Base-by-base conservation (phyloP, 371 early-diverging fungal species). In the Enterospora canceri region DNA sequence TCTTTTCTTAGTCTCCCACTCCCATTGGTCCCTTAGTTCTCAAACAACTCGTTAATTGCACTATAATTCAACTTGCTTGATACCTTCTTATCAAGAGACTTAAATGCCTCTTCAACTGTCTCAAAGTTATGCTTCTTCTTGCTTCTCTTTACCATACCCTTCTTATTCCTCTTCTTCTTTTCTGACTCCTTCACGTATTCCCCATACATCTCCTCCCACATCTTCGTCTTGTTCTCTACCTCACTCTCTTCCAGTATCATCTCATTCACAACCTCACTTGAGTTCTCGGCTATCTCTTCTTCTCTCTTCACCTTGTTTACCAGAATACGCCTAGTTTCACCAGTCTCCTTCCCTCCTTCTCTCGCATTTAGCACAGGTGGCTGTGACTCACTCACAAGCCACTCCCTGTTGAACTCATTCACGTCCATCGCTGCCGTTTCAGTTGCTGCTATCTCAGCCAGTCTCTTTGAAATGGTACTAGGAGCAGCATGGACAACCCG, bases 401-500 rank as follows among this genome's bases (percentile, higher is more conserved):
- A 90, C 56, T 89, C 76, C 23, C 83, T 83, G 68, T 88, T 84
- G 75, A 95, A 95, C 68, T 94, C 91, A 2, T 83, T 79, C 0
- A 91, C 87, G 1, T 87, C 83, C n/a, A 97, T 79, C 31, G 86
- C 73, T 8, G 88, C 87, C 2, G 90, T 87, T 24, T 89, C 87
- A 0, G 96, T 95, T 23, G 83, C 75, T 26, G 83, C 83, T 54
- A 97, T 90, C 78, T 97, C 97, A 8, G 83, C 80, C 56, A 95
- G 78, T 70, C 94, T 82, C 67, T 87, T 88, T 63, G 85, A 40
- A 82, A 98, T 84, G 0, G 97, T 98, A 0, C 83, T 77, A 65
- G 88, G 90, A 35, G 89, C 88, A 24, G 94, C 91, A 76, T 91
- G 91, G 49, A 93, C 96, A 0, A 91, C 87, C 54, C 83, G 82